phyloP scores from a whole-genome alignment of 2,329 filamentous ascomycete species.

The Talaromyces sp. region DNA sequence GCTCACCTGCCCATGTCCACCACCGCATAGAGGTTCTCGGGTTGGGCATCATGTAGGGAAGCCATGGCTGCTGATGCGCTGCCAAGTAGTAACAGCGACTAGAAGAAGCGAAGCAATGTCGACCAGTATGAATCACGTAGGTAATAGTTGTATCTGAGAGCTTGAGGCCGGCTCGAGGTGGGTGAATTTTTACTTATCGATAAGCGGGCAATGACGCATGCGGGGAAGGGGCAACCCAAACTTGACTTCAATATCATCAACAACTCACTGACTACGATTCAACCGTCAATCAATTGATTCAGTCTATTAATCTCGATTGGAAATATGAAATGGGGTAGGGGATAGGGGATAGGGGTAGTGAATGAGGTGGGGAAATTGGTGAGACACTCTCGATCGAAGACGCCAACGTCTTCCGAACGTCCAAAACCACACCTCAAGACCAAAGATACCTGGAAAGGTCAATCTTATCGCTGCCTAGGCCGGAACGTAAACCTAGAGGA shows the following conservation, averaged over 20 bases:
- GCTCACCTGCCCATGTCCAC: conserved; percentile 40
- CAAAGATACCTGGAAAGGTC: too few species aligned
- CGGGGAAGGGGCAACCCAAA: background rate
- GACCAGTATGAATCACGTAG: background rate
- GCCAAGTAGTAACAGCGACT: background rate
- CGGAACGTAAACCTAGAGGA: too few species aligned
- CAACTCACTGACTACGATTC: too few species aligned
- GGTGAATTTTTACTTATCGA: background rate
- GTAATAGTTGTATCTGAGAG: background rate
- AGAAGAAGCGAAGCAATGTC: background rate
- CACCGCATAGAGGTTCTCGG: conserved; percentile 27
- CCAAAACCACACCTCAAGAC: too few species aligned
- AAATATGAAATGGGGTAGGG: background rate
- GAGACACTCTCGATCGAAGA: too few species aligned
- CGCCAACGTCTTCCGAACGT: too few species aligned
- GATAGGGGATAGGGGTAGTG: background rate
- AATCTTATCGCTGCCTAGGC: too few species aligned
- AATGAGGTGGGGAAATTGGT: background rate
- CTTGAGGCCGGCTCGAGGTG: background rate
- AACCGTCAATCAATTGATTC: background rate
- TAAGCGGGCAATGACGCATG: background rate
- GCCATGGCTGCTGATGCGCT: background rate
- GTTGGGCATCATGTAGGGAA: conserved; percentile 2
- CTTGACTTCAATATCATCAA: too few species aligned
- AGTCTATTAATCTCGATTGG: background rate